phyloP scores from a whole-genome alignment of 192 early-diverging fungal genomes.

The Allomyces macrogynus region DNA sequence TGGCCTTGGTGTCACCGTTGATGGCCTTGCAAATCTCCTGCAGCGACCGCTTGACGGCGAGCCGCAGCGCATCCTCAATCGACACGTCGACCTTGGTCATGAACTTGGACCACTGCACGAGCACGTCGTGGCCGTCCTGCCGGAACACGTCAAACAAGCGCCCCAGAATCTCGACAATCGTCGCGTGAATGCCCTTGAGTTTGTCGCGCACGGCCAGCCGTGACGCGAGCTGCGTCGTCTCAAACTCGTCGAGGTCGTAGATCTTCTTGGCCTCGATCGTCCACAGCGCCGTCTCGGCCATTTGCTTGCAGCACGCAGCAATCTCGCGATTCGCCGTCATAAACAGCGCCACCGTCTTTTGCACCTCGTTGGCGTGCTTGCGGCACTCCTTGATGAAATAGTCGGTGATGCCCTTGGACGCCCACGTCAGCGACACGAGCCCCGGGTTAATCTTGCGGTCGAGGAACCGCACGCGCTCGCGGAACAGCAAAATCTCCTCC shows the following conservation, averaged over 20 bases:
- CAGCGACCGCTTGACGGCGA: conserved; percentile 27
- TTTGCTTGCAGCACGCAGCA: conserved; percentile 20
- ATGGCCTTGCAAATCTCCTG: conserved; percentile 37
- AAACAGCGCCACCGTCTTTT: conserved; percentile 34
- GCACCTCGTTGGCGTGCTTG: conserved; percentile 31
- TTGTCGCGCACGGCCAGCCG: conserved; percentile 16
- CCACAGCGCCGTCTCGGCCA: conserved; percentile 33
- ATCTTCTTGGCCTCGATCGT: conserved; percentile 34
- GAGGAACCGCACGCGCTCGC: conserved; percentile 36
- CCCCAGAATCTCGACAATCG: conserved; percentile 11
- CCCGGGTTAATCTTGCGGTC: conserved; percentile 48
- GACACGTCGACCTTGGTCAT: conserved; percentile 28
- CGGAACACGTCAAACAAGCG: conserved; percentile 16
- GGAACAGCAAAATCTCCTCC: conserved; percentile 30
- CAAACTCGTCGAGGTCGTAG: conserved; percentile 36
- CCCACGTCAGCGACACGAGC: conserved; percentile 31
- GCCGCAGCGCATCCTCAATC: conserved; percentile 31
- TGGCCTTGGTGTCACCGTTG: conserved; percentile 39
- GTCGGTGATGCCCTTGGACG: conserved; percentile 35
- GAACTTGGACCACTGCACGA: conserved; percentile 28
- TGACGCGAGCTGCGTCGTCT: conserved; percentile 20
- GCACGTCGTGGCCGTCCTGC: conserved; percentile 36
- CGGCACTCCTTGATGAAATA: conserved; percentile 46
- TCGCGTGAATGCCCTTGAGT: conserved; percentile 19
- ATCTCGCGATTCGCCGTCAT: conserved; percentile 22